These are phyloP conservation scores for Fusarium penzigii DNA, from an alignment of 2,329 filamentous ascomycete genomes.

Conservation along the genomic window DNA sequence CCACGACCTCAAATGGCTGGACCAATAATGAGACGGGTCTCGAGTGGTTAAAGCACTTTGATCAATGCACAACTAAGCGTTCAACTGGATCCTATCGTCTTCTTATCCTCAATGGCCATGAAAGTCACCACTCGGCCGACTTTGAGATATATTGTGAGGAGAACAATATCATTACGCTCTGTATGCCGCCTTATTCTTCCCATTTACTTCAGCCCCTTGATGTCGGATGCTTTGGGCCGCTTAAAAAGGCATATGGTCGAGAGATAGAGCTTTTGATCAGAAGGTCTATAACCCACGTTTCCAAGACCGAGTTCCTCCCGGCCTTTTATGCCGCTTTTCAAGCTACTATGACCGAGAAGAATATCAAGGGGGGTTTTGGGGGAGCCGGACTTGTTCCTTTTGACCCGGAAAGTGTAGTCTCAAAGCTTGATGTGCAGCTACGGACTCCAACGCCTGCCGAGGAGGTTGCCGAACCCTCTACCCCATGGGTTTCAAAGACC, in stretches of 20 bases:
- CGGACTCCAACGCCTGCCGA: not conserved
- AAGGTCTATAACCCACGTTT: not conserved
- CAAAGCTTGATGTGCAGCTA: conserved; percentile 1
- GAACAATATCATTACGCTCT: conserved; percentile 40
- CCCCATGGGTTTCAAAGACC: not conserved
- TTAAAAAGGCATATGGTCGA: no score
- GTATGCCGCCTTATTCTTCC: no score
- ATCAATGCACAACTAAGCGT: conserved; percentile 27
- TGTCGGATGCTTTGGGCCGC: no score
- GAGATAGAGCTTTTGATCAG: not conserved
- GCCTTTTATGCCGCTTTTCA: conserved; percentile 1
- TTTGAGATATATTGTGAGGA: conserved; percentile 29
- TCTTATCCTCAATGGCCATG: conserved; percentile 39
- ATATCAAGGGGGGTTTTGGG: not conserved
- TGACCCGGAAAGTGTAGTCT: conserved; percentile 1
- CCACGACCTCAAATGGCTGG: conserved; percentile 35
- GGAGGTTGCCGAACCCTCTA: not conserved
- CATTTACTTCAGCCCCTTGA: no score
- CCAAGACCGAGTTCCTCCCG: not conserved
- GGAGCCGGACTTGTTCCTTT: conserved; percentile 1
- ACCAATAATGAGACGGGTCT: conserved; percentile 36
- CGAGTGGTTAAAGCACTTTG: conserved; percentile 37
- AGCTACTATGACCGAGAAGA: not conserved
- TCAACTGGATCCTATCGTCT: conserved; percentile 31
- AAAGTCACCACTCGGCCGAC: conserved; percentile 34